phyloP scores from a whole-genome alignment of 2,329 filamentous ascomycete species.

The Sclerotinia glacialis region DNA sequence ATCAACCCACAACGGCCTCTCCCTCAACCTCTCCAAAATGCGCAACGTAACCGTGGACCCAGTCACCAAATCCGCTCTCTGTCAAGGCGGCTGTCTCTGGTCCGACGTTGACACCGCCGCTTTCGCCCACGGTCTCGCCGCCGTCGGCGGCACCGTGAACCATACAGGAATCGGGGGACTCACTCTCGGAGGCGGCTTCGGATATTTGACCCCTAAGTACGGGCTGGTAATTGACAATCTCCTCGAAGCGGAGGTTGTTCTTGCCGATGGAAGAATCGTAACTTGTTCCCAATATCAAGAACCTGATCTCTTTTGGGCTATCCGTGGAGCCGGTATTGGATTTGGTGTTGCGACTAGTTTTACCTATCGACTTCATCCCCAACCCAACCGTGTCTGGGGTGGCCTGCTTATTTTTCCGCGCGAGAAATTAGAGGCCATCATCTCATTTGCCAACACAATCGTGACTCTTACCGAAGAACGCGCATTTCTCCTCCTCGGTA shows the following conservation, averaged over 20 bases:
- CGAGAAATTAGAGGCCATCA: constrained; percentile 23
- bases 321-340: constrained; percentile 33
- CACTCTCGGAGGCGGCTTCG: constrained; percentile 19
- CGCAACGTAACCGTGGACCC: constrained; percentile 24
- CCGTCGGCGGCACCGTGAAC: constrained; percentile 16
- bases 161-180: constrained; percentile 20
- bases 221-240: constrained; percentile 23
- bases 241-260: constrained; percentile 14
- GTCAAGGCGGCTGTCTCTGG: constrained; percentile 27
- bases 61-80: constrained; percentile 20
- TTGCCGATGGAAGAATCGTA: constrained; percentile 33
- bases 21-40: constrained; percentile 25
- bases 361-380: constrained; percentile 19
- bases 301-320: constrained; percentile 50
- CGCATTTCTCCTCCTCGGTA: constrained; percentile 11
- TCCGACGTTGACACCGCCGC: constrained; percentile 23
- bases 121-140: constrained; percentile 17
- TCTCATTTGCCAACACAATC: constrained; percentile 27
- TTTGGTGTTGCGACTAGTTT: constrained; percentile 19
- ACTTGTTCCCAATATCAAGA: constrained; percentile 46
- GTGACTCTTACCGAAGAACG: constrained; percentile 19
- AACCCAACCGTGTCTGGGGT: constrained; percentile 46
- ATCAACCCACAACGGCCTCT: constrained; percentile 6
- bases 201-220: constrained; percentile 18
- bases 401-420: constrained; percentile 26